Evolutionary conservation across 345 rosid species (phyloP).

Genomic region (Eucalyptus pumila): DNA sequence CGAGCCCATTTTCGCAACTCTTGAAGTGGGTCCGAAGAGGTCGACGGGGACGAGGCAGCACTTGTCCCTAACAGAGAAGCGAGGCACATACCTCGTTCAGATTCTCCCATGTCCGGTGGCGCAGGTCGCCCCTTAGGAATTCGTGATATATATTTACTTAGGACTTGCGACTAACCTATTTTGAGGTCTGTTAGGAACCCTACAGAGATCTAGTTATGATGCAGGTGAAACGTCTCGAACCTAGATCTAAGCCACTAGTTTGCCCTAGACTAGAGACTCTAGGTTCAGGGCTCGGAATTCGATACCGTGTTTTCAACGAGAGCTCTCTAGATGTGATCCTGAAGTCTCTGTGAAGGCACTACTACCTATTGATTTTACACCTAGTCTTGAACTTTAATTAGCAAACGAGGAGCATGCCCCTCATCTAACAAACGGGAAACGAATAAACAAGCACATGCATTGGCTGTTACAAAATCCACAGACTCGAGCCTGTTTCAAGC

Average conservation of each 20-base stretch:
- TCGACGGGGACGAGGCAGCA: not conserved
- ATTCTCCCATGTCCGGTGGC: not conserved
- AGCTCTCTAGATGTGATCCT: not conserved
- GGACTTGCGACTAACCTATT: not conserved
- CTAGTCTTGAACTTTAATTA: no score
- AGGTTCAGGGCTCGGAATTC: not conserved
- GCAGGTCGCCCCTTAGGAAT: not conserved
- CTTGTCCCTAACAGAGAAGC: not conserved
- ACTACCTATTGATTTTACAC: not conserved
- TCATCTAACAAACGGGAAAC: no score
- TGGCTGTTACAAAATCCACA: no score
- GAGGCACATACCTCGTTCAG: not conserved
- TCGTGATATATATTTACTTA: not conserved
- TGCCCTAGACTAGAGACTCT: not conserved
- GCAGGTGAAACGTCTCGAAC: not conserved
- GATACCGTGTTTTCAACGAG: not conserved
- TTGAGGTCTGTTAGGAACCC: not conserved
- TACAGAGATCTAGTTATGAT: not conserved
- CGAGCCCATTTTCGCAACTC: not conserved
- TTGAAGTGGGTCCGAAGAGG: not conserved
- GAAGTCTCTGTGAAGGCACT: not conserved
- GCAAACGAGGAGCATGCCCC: no score
- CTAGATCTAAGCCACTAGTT: not conserved
- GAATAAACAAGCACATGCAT: no score
- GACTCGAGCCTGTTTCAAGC: no score